Evolutionary conservation across 225 moss, liverwort and hornwort genomes (phyloP), one percentile per base, ranked within the genome.

Genomic region (Antitrichia curtipendula): DNA sequence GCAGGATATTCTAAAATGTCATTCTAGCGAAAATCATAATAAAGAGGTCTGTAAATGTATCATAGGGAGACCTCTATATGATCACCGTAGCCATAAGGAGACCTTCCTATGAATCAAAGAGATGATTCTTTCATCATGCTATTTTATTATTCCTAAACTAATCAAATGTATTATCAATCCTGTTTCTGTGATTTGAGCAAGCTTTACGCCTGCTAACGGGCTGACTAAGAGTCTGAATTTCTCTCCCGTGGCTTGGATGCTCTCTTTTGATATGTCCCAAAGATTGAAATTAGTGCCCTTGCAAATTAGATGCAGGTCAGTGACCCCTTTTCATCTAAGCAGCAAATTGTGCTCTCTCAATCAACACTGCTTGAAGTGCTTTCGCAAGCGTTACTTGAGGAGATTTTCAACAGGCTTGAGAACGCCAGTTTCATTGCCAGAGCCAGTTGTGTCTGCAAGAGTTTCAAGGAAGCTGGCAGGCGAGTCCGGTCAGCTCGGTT

Each of bases 391-490:
- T 56, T 94, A 3, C 75, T 90, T 6, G 94, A 92, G 65, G 94
- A 92, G 85, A 87, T 94, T 27, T 75, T 94, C 47, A 91, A 92
- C 82, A 52, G 82, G 59, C 88, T 94, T 9, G 94, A 91, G 79
- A 86, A 90, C 75, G 92, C 92, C 27, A 84, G 78, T 11, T 71
- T 60, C 84, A 88, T 94, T 68, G 89, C 92, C 63, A 81, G 56
- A 9, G 92, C 94, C 43, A 88, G 81, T 32, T 86, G 84, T 6
- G 91, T 82, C 15, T 90, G 94, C 90, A 90, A 64, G 59, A 36
- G 38, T 31, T 94, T 91, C 88, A 81, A 64, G 13, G 89, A 84
- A 57, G 92, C 94, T 3, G 83, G 86, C 17, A 36, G 54, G 34
- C 60, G 82, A 13, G 86, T 92, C 4, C 87, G 64, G 7, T 89